Conservation (phyloP, 306 rosid genomes). For the Sicyos edulis region DNA sequence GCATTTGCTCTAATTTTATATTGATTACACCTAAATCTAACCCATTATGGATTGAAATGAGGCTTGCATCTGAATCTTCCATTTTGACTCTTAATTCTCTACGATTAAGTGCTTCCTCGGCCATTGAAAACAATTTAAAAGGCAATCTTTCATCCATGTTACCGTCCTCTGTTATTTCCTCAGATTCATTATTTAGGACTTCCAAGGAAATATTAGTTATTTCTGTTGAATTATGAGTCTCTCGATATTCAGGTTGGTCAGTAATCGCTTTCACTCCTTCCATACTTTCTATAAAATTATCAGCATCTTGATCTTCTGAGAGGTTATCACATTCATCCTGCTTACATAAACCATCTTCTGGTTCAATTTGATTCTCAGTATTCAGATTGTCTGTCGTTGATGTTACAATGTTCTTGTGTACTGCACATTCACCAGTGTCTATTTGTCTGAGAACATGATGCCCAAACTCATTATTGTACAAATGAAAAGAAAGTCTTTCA, state of each 20-base stretch:
- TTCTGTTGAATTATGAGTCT: conserved; percentile 27
- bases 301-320: conserved; percentile 26
- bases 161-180: conserved; percentile 28
- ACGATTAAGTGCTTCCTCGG: conserved; percentile 30
- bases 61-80: conserved; percentile 29
- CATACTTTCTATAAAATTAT: conserved; percentile 26
- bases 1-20: conserved; percentile 32
- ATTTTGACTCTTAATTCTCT: conserved; percentile 28
- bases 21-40: conserved; percentile 26
- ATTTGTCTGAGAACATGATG: conserved; percentile 18
- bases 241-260: conserved; percentile 29
- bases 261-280: conserved; percentile 28
- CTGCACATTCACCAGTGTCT: conserved; percentile 25
- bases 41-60: conserved; percentile 25
- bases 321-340: conserved; percentile 37
- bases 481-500: conserved; percentile 29
- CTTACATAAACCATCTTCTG: conserved; percentile 30
- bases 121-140: conserved; percentile 33
- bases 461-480: conserved; percentile 35
- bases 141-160: conserved; percentile 30
- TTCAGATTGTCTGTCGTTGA: conserved; percentile 30
- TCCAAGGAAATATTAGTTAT: conserved; percentile 30
- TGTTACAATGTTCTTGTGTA: conserved; percentile 23
- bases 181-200: conserved; percentile 27
- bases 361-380: conserved; percentile 29